phyloP scores from a whole-genome alignment of 352 stramenopile species.

The Phytophthora hybrid region DNA sequence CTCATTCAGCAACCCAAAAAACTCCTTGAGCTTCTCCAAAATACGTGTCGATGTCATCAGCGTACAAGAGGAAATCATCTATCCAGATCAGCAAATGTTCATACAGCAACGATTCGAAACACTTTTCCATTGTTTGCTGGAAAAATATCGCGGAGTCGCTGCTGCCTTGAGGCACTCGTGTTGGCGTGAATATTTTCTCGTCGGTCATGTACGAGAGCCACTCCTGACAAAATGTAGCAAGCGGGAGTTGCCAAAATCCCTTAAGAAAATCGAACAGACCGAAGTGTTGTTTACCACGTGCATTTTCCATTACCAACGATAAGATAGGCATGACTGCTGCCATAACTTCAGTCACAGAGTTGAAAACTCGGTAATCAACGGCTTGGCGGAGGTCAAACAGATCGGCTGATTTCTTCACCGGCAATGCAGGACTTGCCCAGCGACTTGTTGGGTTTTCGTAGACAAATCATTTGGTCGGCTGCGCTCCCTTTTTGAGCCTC shows the following conservation, averaged over 20 bases:
- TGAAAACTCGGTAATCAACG: too few relatives aligned
- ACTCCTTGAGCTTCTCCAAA: constrained; percentile 26
- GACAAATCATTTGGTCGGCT: background rate
- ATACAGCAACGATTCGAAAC: constrained; percentile 13
- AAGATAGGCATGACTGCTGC: constrained; percentile 23
- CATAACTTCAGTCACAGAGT: constrained; percentile 8
- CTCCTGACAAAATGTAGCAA: constrained; percentile 18
- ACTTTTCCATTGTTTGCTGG: constrained; percentile 21
- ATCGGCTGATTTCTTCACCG: too few relatives aligned
- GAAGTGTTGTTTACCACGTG: constrained; percentile 18
- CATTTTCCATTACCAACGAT: constrained; percentile 16
- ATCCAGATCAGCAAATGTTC: constrained; percentile 19
- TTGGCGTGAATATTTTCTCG: constrained; percentile 29
- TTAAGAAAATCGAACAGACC: constrained; percentile 12
- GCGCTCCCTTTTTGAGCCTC: background rate
- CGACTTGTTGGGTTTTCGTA: too few relatives aligned
- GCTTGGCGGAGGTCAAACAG: too few relatives aligned
- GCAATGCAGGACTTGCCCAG: too few relatives aligned
- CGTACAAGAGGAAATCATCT: background rate
- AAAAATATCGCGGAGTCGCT: constrained; percentile 5
- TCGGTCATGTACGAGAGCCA: constrained; percentile 33
- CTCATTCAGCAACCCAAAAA: constrained; percentile 29
- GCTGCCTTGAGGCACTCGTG: constrained; percentile 20
- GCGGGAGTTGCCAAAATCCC: constrained; percentile 9
- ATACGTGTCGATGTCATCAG: constrained; percentile 21